Conservation (phyloP, 2,329 filamentous ascomycete genomes). For the Blastomyces gilchristii region DNA sequence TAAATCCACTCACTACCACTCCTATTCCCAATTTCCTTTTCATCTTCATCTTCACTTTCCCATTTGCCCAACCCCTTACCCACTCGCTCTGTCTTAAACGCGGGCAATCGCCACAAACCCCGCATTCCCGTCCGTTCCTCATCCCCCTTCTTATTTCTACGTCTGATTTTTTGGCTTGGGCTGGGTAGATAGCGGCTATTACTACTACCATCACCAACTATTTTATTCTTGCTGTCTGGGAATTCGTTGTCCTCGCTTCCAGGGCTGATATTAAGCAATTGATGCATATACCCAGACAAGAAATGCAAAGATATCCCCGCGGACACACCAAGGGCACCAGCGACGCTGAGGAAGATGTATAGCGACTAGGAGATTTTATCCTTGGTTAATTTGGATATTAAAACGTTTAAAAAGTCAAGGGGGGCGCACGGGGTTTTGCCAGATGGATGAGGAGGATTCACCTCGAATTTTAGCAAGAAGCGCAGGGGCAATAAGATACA, state of each 20-base stretch:
- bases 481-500: conserved; percentile 42
- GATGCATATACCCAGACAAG: conserved; percentile 36
- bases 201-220: background rate
- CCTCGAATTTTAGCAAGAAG: conserved; percentile 45
- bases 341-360: conserved; percentile 52
- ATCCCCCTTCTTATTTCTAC: background rate
- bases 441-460: conserved; percentile 22
- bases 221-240: background rate
- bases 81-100: background rate
- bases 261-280: conserved; percentile 1
- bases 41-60: background rate
- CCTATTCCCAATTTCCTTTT: background rate
- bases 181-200: background rate
- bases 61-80: background rate
- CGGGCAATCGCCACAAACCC: background rate
- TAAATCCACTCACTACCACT: background rate
- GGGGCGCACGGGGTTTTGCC: background rate
- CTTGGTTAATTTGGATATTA: background rate
- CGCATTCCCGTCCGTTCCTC: background rate
- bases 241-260: background rate
- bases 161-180: background rate
- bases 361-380: conserved; percentile 27
- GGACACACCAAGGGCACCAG: conserved; percentile 55
- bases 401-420: background rate
- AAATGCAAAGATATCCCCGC: conserved; percentile 52